Evolutionary conservation across 2,329 filamentous ascomycete genomes (phyloP), one percentile per base, ranked within the genome.

Genomic region (Cordyceps militaris): DNA sequence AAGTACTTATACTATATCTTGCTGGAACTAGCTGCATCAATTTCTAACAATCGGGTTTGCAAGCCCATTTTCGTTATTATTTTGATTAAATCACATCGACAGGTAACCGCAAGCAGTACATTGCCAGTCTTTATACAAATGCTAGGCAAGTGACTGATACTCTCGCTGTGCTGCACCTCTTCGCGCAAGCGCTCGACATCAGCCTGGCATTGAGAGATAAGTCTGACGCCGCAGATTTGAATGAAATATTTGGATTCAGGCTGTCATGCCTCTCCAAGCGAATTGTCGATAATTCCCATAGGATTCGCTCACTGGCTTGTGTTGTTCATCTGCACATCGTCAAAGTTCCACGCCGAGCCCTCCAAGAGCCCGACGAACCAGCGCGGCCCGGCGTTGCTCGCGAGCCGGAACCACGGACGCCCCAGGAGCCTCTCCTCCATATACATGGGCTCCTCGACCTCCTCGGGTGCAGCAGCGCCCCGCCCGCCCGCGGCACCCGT

Each of bases 291-390:
- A 32, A 16, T 5, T 16, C 14, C 14, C 11, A 38, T n/a, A n/a
- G n/a, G n/a, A n/a, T 47, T 11, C 13, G 38, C 14, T 44, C 30
- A 44, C 11, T 46, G 42, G 28, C 16, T 16, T 32, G 21, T 8
- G 40, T 47, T 58, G 14, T 40, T 30, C 56, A 53, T 58, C 28
- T 30, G 48, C 7, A 59, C 42, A 53, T 59, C 53, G 26, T 59
- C 52, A 58, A 63, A 60, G 36, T 61, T 66, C 66, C 65, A 66
- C 24, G 60, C 56, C 16, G 60, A 61, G 24, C 63, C 62, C 13
- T 61, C 63, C 56, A 68, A 52, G 19, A 69, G 56, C 3, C 67
- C 67, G 13, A 60, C 61, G 38, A 60, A 62, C 65, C 66, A 68
- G 38, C 44, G 46, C 30, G 49, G 55, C 14, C 19, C 47, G 38